These are phyloP conservation scores for Plasmodium relictum DNA, from an alignment of 169 alveolate species.

Conservation along the genomic window DNA sequence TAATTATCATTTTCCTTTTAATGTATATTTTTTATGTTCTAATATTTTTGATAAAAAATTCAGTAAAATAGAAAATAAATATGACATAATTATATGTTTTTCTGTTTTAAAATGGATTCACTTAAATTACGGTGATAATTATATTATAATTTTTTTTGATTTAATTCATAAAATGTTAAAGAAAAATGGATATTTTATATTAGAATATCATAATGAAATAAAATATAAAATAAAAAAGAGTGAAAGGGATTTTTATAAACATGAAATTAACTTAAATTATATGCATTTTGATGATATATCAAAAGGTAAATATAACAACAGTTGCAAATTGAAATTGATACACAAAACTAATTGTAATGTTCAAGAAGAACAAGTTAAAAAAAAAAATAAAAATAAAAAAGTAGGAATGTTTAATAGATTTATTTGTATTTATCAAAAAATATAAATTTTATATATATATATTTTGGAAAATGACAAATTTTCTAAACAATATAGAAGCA, in stretches of 20 bases:
- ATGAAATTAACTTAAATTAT: constrained; percentile 33
- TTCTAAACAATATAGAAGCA: too few species aligned
- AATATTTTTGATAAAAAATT: constrained; percentile 49
- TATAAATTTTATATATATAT: neutral
- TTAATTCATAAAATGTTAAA: constrained; percentile 30
- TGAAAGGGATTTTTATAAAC: constrained; percentile 23
- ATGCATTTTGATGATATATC: constrained; percentile 44
- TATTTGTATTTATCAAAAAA: constrained; percentile 35
- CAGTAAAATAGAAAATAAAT: constrained; percentile 17
- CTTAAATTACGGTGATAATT: constrained; percentile 46
- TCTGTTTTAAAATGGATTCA: constrained; percentile 74
- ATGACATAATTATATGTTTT: constrained; percentile 52
- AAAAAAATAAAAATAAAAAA: neutral
- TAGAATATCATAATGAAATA: constrained; percentile 58
- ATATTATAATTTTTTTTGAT: constrained; percentile 57
- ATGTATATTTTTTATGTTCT: constrained; percentile 48
- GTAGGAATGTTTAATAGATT: constrained; percentile 58
- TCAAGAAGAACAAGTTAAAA: neutral
- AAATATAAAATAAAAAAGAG: constrained; percentile 40
- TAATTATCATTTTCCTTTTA: constrained; percentile 24
- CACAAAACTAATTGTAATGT: constrained; percentile 18
- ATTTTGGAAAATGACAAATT: neutral
- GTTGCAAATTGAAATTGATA: constrained; percentile 8
- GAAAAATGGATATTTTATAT: constrained; percentile 37
- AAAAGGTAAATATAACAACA: constrained; percentile 26